A percentile compares a stretch with the other conserved stretches of the same genome.
Evolutionary conservation across 2,329 filamentous ascomycete genomes (phyloP).

Genomic region (Diaporthe sp.): DNA sequence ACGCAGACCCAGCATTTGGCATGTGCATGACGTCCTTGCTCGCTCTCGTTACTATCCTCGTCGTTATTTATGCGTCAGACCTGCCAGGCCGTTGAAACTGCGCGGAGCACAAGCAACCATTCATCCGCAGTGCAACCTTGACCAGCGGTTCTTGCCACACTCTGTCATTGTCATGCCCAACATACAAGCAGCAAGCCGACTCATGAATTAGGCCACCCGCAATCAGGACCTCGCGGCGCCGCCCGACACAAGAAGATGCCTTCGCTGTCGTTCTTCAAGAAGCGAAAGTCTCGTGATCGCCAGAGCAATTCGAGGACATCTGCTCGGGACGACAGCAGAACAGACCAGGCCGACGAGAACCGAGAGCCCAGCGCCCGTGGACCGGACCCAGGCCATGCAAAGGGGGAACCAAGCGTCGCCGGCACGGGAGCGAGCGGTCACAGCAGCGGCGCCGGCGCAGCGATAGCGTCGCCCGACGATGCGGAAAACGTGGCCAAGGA

Average conservation of each 20-base stretch:
- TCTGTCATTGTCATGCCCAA: conserved; percentile 11
- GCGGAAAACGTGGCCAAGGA: background rate
- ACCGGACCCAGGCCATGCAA: background rate
- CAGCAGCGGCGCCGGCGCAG: conserved; percentile 7
- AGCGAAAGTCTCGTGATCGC: conserved; percentile 21
- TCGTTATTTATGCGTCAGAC: conserved; percentile 23
- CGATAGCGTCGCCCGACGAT: background rate
- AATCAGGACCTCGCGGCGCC: background rate
- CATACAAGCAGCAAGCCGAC: conserved; percentile 7
- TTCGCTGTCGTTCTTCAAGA: conserved; percentile 26
- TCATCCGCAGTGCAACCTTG: background rate
- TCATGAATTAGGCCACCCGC: conserved; percentile 28
- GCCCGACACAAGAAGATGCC: conserved; percentile 25
- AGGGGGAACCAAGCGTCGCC: conserved; percentile 7
- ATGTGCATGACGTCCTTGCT: conserved; percentile 22
- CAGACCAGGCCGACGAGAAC: background rate
- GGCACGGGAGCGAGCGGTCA: conserved; percentile 7
- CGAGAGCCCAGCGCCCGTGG: background rate
- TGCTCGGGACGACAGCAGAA: conserved; percentile 3
- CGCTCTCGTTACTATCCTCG: conserved; percentile 23
- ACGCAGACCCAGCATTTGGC: background rate
- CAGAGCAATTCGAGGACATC: background rate
- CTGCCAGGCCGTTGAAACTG: conserved; percentile 7
- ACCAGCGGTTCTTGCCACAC: conserved; percentile 8
- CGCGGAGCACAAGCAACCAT: background rate